Base-by-base conservation (phyloP, 352 stramenopile species). In the Globisporangium nodosum region DNA sequence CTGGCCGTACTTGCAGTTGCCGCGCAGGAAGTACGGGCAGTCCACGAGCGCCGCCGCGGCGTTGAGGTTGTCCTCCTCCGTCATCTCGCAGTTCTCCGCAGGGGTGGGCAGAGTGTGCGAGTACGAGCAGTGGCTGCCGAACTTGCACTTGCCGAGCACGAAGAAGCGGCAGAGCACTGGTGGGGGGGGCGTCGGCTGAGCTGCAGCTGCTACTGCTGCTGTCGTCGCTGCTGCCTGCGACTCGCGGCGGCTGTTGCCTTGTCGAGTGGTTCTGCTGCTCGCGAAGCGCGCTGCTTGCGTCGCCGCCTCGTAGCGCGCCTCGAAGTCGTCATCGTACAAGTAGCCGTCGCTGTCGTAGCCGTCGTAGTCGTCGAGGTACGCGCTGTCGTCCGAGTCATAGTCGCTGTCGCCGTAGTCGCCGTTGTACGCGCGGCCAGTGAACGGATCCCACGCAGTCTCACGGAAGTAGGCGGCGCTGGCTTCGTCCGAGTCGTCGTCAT, bases 1-100 rank as follows among this genome's bases (percentile, higher is more conserved):
- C 43, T 86, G 67, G 11, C 82, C 82, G 49, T 85, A 92, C 60
- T 88, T 88, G 69, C 82, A 92, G 21, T 86, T 85, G 52, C 82
- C 82, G 5, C 79, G 78, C 45, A 85, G 61, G 66, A 84, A 92
- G 59, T 81, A 92, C 43, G 78, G 79, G 42, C 82, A 92, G 57
- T 92, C 78, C 16, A 92, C 81, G 13, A 85, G 66, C 33, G 76
- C 74, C 7, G 78, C 81, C 0, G 81, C 79, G 0, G 73, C 74
- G 5, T 52, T 73, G 0, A 86, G 68, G 5, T 66, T 66, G 37
- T 72, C 68, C 3, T 66, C 68, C 33, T 77, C 65, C 24, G 73
- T 69, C 40, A 52, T 58, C 2, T 63, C 56, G 20, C 70, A 81
- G 20, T 80, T 60, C 3, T 49, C 71, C 12, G 68, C 65, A 1